Base-by-base conservation (phyloP, 2,329 filamentous ascomycete species). In the Sarocladium kiliense region DNA sequence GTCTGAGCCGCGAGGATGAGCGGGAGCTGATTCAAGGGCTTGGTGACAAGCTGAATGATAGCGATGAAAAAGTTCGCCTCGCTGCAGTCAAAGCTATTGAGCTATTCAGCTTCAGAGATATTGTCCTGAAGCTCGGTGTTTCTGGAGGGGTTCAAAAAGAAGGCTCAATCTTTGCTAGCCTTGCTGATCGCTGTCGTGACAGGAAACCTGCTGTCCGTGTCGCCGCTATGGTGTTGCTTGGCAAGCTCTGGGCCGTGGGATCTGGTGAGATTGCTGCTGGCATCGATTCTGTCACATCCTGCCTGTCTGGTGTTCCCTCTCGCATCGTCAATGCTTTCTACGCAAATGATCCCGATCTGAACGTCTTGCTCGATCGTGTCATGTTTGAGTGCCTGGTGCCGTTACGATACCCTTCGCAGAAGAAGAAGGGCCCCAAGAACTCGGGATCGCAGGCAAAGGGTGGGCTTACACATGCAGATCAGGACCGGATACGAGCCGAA, bases 231-330 rank as follows among this genome's bases (percentile, higher is more conserved):
- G 87, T 85, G 53, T 78, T 95, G 9, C 76, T 97, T 1, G 89
- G 84, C 11, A 89, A 86, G 58, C 85, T 97, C 26, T 99, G 94
- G 94, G 92, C 90, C n/a, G 92, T 95, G 18, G 93, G 90, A 12
- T 84, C 87, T 18, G 89, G 91, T 18, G 92, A 96, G 63, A 88
- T 99, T 62, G 85, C 89, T 23, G 84, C 87, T 54, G 90, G 89
- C 14, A 88, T 93, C 63, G 90, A 96, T 62, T 76, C 80, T 18
- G 87, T 96, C 19, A 81, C 80, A 12, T 76, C 83, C 10, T 81
- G 93, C n/a, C 76, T 99, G 12, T 87, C 86, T 6, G 86, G 86
- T 23, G 91, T 95, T 37, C 93, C 94, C 2, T 88, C 88, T 1
- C 87, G 85, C 58, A 91, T 99, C 44, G 84, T 97, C 59, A 91